These are phyloP conservation scores for Brassica carinata DNA, from an alignment of 345 rosid species.

Conservation along the genomic window DNA sequence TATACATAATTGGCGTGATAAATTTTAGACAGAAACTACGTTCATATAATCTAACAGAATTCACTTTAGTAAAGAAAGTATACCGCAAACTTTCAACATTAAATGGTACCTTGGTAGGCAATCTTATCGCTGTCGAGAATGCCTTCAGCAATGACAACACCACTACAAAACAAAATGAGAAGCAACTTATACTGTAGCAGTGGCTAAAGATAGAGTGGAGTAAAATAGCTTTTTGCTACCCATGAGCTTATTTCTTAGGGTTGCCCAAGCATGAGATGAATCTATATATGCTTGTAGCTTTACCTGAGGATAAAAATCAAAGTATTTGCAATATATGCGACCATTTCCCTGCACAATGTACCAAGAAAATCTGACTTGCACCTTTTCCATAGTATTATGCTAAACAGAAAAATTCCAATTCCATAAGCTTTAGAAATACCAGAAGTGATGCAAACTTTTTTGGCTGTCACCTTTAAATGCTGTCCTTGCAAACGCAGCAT, in stretches of 20 bases:
- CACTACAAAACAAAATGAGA: conserved; percentile 60
- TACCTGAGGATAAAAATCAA: conserved; percentile 92
- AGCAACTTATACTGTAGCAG: neutral
- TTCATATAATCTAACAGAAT: neutral
- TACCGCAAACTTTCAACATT: conserved; percentile 6
- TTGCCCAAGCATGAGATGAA: conserved; percentile 5
- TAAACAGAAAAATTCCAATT: conserved; percentile 9
- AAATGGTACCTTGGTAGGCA: conserved; percentile 55
- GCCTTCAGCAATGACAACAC: conserved; percentile 95
- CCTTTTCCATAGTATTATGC: conserved; percentile 1
- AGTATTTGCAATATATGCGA: conserved; percentile 96
- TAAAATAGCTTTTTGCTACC: conserved; percentile 4
- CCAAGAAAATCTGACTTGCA: neutral
- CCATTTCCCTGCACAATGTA: conserved; percentile 79
- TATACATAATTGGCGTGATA: neutral
- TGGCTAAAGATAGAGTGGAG: conserved; percentile 8
- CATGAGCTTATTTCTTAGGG: conserved; percentile 10
- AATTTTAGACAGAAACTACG: neutral
- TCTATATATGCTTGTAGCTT: conserved; percentile 27
- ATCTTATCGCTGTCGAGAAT: conserved; percentile 56
- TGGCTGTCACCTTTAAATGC: conserved; percentile 95
- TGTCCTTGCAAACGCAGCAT: conserved; percentile 86
- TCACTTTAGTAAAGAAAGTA: neutral
- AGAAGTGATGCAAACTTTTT: conserved; percentile 92
- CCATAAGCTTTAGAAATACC: conserved; percentile 50